Conservation (phyloP, 805 yeast species). For the Cephaloascus albidus region DNA sequence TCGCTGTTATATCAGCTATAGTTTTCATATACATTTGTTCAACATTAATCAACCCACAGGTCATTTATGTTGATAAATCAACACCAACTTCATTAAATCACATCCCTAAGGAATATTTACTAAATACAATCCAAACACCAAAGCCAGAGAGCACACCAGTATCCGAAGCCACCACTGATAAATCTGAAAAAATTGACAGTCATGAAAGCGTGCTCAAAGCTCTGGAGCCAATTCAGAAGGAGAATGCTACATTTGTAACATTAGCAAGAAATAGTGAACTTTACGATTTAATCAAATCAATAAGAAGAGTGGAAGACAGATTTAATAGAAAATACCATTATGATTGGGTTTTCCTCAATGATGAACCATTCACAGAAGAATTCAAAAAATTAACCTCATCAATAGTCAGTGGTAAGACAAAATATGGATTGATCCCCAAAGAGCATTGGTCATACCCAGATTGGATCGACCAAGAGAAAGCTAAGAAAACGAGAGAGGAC, state of each 20-base stretch:
- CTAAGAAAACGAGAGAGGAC: conserved; percentile 48
- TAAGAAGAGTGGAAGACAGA: conserved; percentile 66
- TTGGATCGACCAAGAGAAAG: conserved; percentile 67
- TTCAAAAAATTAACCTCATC: conserved; percentile 47
- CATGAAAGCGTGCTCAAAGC: no score
- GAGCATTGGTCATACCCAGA: conserved; percentile 87
- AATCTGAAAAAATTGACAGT: neutral
- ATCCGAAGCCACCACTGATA: conserved; percentile 4
- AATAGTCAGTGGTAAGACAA: conserved; percentile 56
- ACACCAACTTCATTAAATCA: neutral
- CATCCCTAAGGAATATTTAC: neutral
- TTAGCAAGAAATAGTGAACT: conserved; percentile 66
- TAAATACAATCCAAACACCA: neutral
- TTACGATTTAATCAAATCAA: conserved; percentile 46
- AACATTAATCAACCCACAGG: neutral
- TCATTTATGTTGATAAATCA: neutral
- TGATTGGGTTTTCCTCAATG: conserved; percentile 91
- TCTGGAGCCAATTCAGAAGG: conserved; percentile 10
- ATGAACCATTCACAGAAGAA: conserved; percentile 63
- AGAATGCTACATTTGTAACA: conserved; percentile 48
- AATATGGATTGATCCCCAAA: conserved; percentile 62
- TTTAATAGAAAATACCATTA: conserved; percentile 71
- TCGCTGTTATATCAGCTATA: neutral
- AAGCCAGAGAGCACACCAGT: conserved; percentile 3
- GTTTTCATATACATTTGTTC: neutral